Evolutionary conservation across 2,329 filamentous ascomycete species (phyloP), one percentile per base, ranked within the genome.

Genomic region (Periconia sp.): DNA sequence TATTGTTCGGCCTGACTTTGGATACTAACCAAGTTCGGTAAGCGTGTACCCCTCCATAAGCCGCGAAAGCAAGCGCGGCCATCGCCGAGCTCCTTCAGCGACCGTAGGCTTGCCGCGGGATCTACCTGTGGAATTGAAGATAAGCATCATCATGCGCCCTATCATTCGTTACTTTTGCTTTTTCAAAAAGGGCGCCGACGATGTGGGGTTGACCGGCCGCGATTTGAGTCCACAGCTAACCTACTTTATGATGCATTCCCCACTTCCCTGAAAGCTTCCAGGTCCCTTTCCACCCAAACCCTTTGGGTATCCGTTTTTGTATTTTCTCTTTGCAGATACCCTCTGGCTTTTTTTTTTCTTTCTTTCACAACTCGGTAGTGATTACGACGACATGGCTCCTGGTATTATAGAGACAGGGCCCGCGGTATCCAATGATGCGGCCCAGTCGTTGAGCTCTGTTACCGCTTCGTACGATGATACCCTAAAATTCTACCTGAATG

Each of bases 401-500:
- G 82, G 82, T 45, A 74, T 83, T 47, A 70, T 83, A 47, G 56
- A 55, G 18, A 60, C 67, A 30, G 55, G 60, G 31, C 76, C 79
- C 17, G 79, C 80, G 14, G 80, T 79, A 40, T 71, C 77, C 2
- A 62, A 70, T 19, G 71, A 78, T 35, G 76, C 77, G 53, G 71
- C 74, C 47, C 69, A 71, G 40, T 76, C 79, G 41, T 76, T 90
- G 37, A 75, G 81, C 42, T 77, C 84, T 17, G 75, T 97, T 47
- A 94, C 90, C 1, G 85, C 87, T 49, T 75, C 82, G 45, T 97
- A 91, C 74, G 89, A 96, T 67, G 91, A 97, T 73, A 93, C 90
- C 1, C 80, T 97, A 54, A 84, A 88, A 17, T 97, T 97, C 79
- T 97, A 92, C 72, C 85, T 99, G 48, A 99, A 99, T 72, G 94